phyloP scores from a whole-genome alignment of 495 filamentous ascomycete genomes.

The Hypoxylon cercidicola region DNA sequence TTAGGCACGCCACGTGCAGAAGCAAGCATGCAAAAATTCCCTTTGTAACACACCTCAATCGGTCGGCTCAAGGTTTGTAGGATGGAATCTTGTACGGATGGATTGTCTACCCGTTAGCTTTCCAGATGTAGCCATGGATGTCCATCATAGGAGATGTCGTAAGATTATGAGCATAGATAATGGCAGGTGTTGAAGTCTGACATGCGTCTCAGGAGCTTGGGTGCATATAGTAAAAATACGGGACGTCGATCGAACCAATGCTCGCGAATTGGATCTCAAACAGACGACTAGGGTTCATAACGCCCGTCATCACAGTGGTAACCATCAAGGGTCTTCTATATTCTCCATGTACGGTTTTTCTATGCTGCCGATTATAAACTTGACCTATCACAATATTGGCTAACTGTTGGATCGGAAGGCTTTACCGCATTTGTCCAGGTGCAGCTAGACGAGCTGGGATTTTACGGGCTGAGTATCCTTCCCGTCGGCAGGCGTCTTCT shows the following conservation, averaged over 20 bases:
- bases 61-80: neutral
- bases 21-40: neutral
- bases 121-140: neutral
- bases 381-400: no score
- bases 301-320: no score
- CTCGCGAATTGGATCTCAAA: neutral
- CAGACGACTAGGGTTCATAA: neutral
- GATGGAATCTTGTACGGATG: neutral
- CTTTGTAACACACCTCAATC: neutral
- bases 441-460: neutral
- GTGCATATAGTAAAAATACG: neutral
- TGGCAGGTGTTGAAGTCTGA: neutral
- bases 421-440: conserved; percentile 1
- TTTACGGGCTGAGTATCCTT: neutral
- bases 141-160: neutral
- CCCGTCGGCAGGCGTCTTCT: no score
- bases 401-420: neutral
- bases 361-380: no score
- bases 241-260: neutral
- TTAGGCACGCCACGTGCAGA: conserved; percentile 3
- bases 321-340: neutral
- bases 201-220: neutral
- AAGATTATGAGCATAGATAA: neutral
- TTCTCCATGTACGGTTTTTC: no score
- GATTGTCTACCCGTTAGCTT: neutral